Conservation (phyloP, 768 basidiomycete genomes). For the Xanthoconium purpureum region DNA sequence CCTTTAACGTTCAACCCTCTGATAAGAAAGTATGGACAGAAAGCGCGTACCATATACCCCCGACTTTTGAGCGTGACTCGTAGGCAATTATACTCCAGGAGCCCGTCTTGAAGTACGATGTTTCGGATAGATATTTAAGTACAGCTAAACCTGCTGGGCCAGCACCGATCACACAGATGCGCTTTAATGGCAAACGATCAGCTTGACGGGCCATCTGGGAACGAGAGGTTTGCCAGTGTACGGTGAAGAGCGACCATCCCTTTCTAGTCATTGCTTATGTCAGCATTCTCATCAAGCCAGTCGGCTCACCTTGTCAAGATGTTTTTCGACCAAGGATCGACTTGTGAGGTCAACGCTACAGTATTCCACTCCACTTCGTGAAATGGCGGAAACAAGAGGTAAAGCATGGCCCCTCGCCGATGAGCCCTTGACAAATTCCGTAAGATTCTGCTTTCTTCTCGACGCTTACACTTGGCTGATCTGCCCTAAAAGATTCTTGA, state of each 20-base stretch:
- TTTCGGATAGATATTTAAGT: constrained; percentile 62
- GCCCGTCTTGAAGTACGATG: constrained; percentile 51
- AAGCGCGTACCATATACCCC: constrained; percentile 69
- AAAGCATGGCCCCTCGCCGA: constrained; percentile 91
- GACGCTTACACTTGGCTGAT: background rate
- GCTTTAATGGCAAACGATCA: constrained; percentile 24
- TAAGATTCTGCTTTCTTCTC: constrained; percentile 35
- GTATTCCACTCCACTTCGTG: background rate
- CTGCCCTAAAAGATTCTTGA: constrained; percentile 73
- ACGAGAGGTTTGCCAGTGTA: background rate
- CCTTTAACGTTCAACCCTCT: background rate
- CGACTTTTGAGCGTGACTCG: constrained; percentile 63
- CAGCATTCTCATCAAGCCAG: background rate
- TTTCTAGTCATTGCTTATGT: constrained; percentile 10
- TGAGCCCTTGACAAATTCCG: constrained; percentile 86
- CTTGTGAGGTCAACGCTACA: constrained; percentile 67
- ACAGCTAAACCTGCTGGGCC: constrained; percentile 74
- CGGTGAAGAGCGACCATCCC: too few relatives aligned
- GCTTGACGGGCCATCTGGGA: constrained; percentile 2
- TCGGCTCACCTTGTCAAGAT: background rate
- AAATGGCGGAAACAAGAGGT: constrained; percentile 65
- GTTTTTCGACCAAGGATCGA: constrained; percentile 78
- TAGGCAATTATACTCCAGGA: constrained; percentile 64
- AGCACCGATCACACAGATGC: constrained; percentile 71
- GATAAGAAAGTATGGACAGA: background rate